Percentiles rank a stretch among this genome's conserved stretches.
Evolutionary conservation across 2,329 filamentous ascomycete genomes (phyloP).

Genomic region (Ophiostoma populinum): DNA sequence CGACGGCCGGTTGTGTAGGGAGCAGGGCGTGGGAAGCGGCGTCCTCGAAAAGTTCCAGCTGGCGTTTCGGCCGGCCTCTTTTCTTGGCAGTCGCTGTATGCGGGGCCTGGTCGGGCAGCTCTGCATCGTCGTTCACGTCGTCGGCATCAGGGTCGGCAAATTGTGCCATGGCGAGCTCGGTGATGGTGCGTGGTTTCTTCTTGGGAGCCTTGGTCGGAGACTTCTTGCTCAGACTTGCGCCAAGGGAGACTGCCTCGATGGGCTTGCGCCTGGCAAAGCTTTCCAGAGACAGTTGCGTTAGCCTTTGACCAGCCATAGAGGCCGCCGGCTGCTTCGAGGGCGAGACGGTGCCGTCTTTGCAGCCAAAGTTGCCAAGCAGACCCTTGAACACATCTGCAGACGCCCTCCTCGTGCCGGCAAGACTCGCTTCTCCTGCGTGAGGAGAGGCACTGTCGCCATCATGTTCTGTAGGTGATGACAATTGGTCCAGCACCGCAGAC

Average conservation of each 20-base stretch:
- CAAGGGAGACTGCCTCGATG: constrained; percentile 30
- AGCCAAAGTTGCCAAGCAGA: constrained; percentile 20
- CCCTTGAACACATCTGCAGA: constrained; percentile 21
- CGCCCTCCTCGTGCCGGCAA: constrained; percentile 7
- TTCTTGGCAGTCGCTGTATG: not conserved
- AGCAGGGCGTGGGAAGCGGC: not conserved
- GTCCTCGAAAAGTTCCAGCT: constrained; percentile 16
- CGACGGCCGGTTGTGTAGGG: constrained; percentile 1
- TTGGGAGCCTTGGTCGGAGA: constrained; percentile 33
- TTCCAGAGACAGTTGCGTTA: constrained; percentile 4
- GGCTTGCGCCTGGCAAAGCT: constrained; percentile 37
- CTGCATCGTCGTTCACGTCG: not conserved
- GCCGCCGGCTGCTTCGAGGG: constrained; percentile 1
- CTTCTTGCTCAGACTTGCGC: constrained; percentile 12
- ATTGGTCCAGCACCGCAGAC: constrained; percentile 17
- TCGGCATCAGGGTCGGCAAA: constrained; percentile 26
- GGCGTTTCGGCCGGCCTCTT: constrained; percentile 4
- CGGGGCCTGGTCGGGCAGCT: not conserved
- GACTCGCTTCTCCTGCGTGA: no score
- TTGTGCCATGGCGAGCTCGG: constrained; percentile 55
- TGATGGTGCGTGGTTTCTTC: constrained; percentile 63
- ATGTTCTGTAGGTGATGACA: constrained; percentile 7
- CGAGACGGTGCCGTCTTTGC: constrained; percentile 1
- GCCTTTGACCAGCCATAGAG: not conserved
- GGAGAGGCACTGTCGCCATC: no score